These are phyloP conservation scores for Teunomyces panamensis DNA, from an alignment of 805 yeast genomes.

Conservation along the genomic window DNA sequence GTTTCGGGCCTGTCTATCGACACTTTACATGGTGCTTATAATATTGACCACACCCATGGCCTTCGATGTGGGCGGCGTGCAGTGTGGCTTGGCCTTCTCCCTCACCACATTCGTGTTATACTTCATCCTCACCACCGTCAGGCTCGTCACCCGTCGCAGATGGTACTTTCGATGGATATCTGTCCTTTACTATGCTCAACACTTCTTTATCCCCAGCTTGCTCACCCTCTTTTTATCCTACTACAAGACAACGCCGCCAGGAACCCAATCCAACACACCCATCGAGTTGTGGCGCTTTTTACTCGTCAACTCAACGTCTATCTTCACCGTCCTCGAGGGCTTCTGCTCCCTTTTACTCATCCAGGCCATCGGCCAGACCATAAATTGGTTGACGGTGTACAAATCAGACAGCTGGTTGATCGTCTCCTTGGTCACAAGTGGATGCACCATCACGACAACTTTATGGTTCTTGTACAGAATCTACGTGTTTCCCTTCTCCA, in stretches of 20 bases:
- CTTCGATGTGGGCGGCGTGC: conserved; percentile 88
- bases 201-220: conserved; percentile 76
- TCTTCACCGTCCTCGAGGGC: conserved; percentile 88
- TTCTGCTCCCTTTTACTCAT: conserved; percentile 88
- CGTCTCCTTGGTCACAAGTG: conserved; percentile 65
- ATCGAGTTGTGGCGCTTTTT: conserved; percentile 69
- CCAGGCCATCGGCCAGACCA: conserved; percentile 85
- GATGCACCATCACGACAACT: conserved; percentile 71
- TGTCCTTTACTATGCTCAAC: conserved; percentile 73
- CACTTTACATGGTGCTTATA: conserved; percentile 63
- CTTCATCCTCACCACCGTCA: conserved; percentile 67
- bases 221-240: conserved; percentile 64
- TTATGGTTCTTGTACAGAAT: conserved; percentile 79
- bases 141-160: conserved; percentile 49
- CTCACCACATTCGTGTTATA: conserved; percentile 58
- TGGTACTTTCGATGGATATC: conserved; percentile 45
- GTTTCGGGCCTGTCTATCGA: conserved; percentile 45
- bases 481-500: conserved; percentile 69
- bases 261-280: conserved; percentile 21
- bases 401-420: conserved; percentile 80
- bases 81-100: conserved; percentile 86
- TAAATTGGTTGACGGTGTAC: conserved; percentile 59
- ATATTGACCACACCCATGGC: conserved; percentile 86
- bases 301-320: conserved; percentile 78
- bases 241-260: conserved; percentile 26